These are phyloP conservation scores for Boechera divaricarpa DNA, from an alignment of 345 rosid genomes.

Conservation along the genomic window DNA sequence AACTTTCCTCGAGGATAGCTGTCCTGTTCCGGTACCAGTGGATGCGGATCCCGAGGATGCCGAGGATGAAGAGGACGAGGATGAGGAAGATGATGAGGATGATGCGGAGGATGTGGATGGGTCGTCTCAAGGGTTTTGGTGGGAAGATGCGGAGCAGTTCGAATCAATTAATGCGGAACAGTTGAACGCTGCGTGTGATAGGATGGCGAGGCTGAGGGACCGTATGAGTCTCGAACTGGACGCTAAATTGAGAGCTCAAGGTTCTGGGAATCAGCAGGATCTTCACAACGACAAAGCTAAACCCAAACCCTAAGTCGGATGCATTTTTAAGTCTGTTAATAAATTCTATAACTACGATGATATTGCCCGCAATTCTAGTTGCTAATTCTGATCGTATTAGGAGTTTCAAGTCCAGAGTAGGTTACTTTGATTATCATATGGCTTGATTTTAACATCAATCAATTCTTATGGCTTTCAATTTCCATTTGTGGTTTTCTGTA, in stretches of 20 bases:
- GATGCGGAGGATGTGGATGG: not conserved
- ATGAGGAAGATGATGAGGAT: not conserved
- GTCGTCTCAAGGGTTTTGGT: not conserved
- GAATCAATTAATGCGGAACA: not conserved
- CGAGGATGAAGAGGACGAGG: not conserved
- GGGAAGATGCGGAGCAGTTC: not conserved
- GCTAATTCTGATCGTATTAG: not conserved
- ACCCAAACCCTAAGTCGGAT: constrained; percentile 13
- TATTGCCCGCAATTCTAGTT: no score
- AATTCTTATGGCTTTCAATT: not conserved
- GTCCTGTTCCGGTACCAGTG: not conserved
- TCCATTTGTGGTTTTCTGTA: not conserved
- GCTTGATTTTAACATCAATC: not conserved
- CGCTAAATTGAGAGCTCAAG: not conserved
- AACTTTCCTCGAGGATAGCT: not conserved
- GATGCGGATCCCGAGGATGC: not conserved
- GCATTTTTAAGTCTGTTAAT: not conserved
- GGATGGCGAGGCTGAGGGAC: not conserved
- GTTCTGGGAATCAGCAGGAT: not conserved
- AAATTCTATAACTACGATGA: no score
- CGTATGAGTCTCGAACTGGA: not conserved
- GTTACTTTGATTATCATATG: constrained; percentile 15
- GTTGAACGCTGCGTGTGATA: not conserved
- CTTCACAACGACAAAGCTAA: not conserved
- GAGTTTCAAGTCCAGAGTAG: not conserved